A percentile compares a stretch with the other conserved stretches of the same genome.
These are phyloP conservation scores for Cladophialophora yegresii DNA, from an alignment of 2,329 filamentous ascomycete species.

Conservation along the genomic window DNA sequence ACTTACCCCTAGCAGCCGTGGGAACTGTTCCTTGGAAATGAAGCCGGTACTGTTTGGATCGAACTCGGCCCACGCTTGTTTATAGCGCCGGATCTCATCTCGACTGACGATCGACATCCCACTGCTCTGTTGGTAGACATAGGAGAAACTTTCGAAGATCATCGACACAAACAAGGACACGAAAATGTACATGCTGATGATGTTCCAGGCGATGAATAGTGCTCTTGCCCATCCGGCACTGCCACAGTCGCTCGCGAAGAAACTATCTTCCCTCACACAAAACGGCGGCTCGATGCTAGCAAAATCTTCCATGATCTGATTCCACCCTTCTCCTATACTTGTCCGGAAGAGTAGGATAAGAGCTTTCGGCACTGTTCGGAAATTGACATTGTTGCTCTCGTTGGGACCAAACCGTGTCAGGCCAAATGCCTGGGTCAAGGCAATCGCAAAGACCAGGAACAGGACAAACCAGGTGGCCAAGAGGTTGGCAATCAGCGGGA, in stretches of 20 bases:
- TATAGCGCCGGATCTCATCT: conserved; percentile 94
- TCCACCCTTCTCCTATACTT: conserved; percentile 96
- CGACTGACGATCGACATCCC: conserved; percentile 87
- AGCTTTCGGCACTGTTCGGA: conserved; percentile 89
- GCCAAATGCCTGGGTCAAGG: conserved; percentile 92
- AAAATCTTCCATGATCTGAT: conserved; percentile 93
- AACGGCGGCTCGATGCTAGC: conserved; percentile 75
- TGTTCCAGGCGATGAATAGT: conserved; percentile 96
- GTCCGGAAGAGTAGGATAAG: conserved; percentile 90
- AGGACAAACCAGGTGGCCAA: conserved; percentile 96
- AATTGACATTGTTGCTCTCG: conserved; percentile 80
- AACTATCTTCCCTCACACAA: conserved; percentile 71
- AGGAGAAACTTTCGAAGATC: conserved; percentile 99
- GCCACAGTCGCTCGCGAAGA: conserved; percentile 89
- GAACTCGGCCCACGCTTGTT: conserved; percentile 95
- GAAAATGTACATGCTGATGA: conserved; percentile 99
- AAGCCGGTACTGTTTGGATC: conserved; percentile 90
- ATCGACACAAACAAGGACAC: conserved; percentile 97
- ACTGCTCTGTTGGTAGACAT: conserved; percentile 95
- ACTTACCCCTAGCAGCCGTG: conserved; percentile 75
- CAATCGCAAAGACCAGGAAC: conserved; percentile 94
- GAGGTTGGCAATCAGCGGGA: conserved; percentile 86
- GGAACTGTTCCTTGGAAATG: conserved; percentile 87
- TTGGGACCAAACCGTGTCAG: conserved; percentile 79
- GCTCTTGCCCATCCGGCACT: conserved; percentile 84